Evolutionary conservation across 768 basidiomycete species (phyloP).

Genomic region (Clitopilus hobsonii): DNA sequence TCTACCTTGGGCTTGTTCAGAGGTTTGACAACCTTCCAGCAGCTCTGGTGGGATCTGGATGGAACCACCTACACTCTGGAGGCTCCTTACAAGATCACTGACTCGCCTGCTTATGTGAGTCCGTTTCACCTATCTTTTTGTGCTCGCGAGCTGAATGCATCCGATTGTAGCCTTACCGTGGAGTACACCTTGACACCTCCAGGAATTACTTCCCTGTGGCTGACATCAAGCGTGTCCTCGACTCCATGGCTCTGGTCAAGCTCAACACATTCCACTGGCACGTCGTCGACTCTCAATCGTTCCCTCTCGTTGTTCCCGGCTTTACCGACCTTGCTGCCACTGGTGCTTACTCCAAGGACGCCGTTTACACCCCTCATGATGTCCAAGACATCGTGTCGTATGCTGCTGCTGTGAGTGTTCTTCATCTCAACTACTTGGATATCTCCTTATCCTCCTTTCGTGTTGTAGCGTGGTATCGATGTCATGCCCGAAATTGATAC

Average conservation of each 20-base stretch:
- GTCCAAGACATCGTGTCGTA: conserved; percentile 59
- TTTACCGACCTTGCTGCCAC: conserved; percentile 54
- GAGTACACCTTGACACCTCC: conserved; percentile 76
- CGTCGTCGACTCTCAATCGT: conserved; percentile 76
- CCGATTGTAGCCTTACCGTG: conserved; percentile 58
- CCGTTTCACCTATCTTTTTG: neutral
- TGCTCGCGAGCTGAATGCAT: neutral
- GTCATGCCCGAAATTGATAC: conserved; percentile 76
- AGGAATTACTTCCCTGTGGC: conserved; percentile 66
- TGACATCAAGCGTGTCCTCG: conserved; percentile 65
- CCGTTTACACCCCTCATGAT: conserved; percentile 51
- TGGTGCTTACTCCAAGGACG: conserved; percentile 60
- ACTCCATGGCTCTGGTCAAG: conserved; percentile 80
- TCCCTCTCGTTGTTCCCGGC: conserved; percentile 62
- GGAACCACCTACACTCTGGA: conserved; percentile 50
- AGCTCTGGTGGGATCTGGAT: conserved; percentile 58
- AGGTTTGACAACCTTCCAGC: conserved; percentile 71
- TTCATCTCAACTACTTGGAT: neutral
- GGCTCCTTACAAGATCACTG: conserved; percentile 55
- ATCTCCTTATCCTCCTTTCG: neutral
- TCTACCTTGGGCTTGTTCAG: conserved; percentile 66
- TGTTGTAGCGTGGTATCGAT: conserved; percentile 70
- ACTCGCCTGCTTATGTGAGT: conserved; percentile 65
- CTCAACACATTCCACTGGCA: conserved; percentile 86
- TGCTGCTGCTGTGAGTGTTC: conserved; percentile 58